A percentile compares a stretch with the other conserved stretches of the same genome.
phyloP scores from a whole-genome alignment of 176 grass and related monocot species.

The Zea luxurians region DNA sequence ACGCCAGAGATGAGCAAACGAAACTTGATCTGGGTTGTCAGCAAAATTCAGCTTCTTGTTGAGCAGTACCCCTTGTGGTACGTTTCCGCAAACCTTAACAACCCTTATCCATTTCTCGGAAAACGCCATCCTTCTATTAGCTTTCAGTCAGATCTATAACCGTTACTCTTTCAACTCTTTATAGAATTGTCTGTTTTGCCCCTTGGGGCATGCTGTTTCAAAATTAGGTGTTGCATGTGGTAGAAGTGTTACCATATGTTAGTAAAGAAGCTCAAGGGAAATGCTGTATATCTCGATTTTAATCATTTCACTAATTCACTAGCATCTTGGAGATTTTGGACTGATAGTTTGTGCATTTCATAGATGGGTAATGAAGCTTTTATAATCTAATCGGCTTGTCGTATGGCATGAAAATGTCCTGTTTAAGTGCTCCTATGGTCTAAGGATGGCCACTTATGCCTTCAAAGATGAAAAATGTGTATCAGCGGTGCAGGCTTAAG shows the following conservation, averaged over 20 bases:
- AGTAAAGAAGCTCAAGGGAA: neutral
- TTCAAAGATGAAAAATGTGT: neutral
- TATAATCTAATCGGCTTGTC: neutral
- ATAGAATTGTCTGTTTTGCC: neutral
- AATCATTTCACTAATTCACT: neutral
- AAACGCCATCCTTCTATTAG: conserved; percentile 11
- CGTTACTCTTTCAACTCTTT: conserved; percentile 6
- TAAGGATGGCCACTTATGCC: neutral
- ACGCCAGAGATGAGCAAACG: conserved; percentile 98
- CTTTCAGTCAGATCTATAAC: conserved; percentile 19
- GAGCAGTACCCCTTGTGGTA: conserved; percentile 93
- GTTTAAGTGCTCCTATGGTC: neutral
- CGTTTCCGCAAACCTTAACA: conserved; percentile 18
- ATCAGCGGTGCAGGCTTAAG: neutral
- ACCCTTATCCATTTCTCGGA: conserved; percentile 16
- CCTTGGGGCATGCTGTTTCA: neutral
- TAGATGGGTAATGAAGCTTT: neutral
- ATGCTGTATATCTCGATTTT: neutral
- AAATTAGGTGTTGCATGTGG: conserved; percentile 3
- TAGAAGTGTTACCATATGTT: conserved; percentile 16
- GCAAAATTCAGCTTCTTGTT: conserved; percentile 96
- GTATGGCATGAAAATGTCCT: neutral
- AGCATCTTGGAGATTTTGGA: neutral
- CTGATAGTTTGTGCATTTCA: neutral
- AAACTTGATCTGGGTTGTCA: conserved; percentile 99